Evolutionary conservation across 1,284 basidiomycete genomes (phyloP), one percentile per base, ranked within the genome.

Genomic region (Peniophora sp.): DNA sequence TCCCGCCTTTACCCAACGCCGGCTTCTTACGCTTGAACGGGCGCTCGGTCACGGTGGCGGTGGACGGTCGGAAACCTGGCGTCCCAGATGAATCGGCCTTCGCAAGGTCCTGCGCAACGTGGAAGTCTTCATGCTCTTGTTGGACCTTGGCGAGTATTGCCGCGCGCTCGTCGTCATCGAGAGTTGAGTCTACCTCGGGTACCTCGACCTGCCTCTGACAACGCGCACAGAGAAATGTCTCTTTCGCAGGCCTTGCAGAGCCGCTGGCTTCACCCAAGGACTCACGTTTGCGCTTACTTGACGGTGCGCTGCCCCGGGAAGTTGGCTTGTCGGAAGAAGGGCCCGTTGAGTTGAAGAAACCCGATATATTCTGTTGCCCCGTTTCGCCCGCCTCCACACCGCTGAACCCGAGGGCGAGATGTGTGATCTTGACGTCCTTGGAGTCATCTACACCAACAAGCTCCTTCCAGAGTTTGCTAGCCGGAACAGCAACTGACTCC

Each of bases 391-490:
- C 72, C 55, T 89, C 92, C 34, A 99, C 79, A 0, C 92, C 92
- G 8, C 84, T 80, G 61, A 99, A 97, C 1, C 82, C 79, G 24
- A 98, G 72, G 16, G 79, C 75, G 3, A 98, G 78, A 56, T 78
- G 80, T 36, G 84, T 85, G 47, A 97, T 75, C 53, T 87, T 85
- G 68, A 89, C 72, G 2, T 68, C 66, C 20, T 64, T 62, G 14
- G 62, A 68, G 27, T 73, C 65, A 45, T 68, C 66, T 39, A 76
- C 72, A 46, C 77, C 76, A 6, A 89, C 75, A 12, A 93, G 76
- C 53, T 97, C 94, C 55, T 85, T 87, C 88, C 95, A 93, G 1
- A 99, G 75, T 63, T 83, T 89, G 59, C 90, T 79, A 1, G 84
- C 95, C 38, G 81, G 81, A n/a, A 78, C 72, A 14, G 85, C 77